Base-by-base conservation (phyloP, 2,329 filamentous ascomycete species). In the Metarhizium rileyi region DNA sequence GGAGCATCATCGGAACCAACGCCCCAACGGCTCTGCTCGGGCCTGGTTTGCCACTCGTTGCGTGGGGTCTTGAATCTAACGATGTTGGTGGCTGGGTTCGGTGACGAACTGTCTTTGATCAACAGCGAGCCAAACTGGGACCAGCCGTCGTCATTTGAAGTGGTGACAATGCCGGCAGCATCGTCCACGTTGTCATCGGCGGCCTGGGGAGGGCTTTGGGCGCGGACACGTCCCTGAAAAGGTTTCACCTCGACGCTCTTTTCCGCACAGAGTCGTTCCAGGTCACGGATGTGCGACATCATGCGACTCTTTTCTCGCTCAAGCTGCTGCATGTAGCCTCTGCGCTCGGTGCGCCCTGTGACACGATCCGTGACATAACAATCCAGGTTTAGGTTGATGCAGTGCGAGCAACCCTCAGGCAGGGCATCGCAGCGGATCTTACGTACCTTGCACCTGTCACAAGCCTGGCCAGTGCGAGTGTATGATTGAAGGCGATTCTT, bases 361-460 rank as follows among this genome's bases (percentile, higher is more conserved):
- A 93, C 88, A 58, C 89, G 83, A 66, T 95, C 89, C 51, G 89
- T 95, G 48, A 90, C 90, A 68, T 80, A 84, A 69, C 89, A 95
- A 61, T 87, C 80, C 58, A 86, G 80, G 55, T 81, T 82, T 63
- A 87, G 86, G 66, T 85, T 82, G 58, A 80, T 71, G 70, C 89
- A 95, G 59, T 87, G 85, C 53, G 86, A 87, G 69, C 89, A 95
- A 54, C 87, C 89, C 56, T 87, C 84, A 28, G 85, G 81, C 38
- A 86, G 74, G 48, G 83, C 84, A 70, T 94, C 89, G 73, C 89
- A 94, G 62, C 87, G 81, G 59, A 94, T 94, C 69, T 95, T 95
- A 57, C 89, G 81, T 66, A 87, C 85, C 77, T 91, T 93, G 76
- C 89, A 94, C 50, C 89, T 77, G 68, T 94, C 88, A 74, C 88